Evolutionary conservation across 495 filamentous ascomycete genomes (phyloP).

Genomic region (Coniosporium apollinis): DNA sequence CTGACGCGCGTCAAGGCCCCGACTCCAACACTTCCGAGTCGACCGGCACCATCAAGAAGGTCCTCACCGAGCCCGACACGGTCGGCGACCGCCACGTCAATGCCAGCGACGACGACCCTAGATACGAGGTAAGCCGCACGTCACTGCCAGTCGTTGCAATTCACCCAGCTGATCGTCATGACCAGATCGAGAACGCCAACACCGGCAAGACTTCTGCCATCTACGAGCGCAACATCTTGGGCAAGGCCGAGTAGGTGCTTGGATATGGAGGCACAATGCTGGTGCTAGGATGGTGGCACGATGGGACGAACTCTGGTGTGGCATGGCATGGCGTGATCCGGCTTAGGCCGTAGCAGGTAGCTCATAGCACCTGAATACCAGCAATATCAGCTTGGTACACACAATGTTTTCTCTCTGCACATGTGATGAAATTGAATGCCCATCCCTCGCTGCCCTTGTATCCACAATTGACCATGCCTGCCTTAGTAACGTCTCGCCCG

Average conservation of each 20-base stretch:
- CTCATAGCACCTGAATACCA: too few species aligned
- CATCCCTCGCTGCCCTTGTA: too few species aligned
- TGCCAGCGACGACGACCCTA: slow-evolving; percentile 21
- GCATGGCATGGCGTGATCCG: too few species aligned
- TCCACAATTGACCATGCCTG: too few species aligned
- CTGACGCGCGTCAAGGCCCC: slow-evolving; percentile 14
- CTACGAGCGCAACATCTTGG: slow-evolving; percentile 28
- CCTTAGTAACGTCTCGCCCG: too few species aligned
- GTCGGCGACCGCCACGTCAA: slow-evolving; percentile 27
- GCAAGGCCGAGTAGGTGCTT: slow-evolving; percentile 13
- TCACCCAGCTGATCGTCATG: not conserved
- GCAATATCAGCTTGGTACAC: too few species aligned
- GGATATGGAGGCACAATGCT: too few species aligned
- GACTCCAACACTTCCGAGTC: slow-evolving; percentile 25
- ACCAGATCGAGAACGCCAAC: slow-evolving; percentile 27
- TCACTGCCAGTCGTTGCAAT: not conserved
- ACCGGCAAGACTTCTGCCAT: slow-evolving; percentile 26
- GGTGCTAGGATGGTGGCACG: too few species aligned
- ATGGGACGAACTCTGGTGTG: too few species aligned
- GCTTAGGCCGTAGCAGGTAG: too few species aligned
- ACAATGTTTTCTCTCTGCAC: too few species aligned
- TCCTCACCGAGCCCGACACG: slow-evolving; percentile 25
- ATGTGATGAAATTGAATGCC: too few species aligned
- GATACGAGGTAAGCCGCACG: slow-evolving; percentile 24
- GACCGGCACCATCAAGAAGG: slow-evolving; percentile 22